Base-by-base conservation (phyloP, 345 rosid species). In the Lepidium sativum region DNA sequence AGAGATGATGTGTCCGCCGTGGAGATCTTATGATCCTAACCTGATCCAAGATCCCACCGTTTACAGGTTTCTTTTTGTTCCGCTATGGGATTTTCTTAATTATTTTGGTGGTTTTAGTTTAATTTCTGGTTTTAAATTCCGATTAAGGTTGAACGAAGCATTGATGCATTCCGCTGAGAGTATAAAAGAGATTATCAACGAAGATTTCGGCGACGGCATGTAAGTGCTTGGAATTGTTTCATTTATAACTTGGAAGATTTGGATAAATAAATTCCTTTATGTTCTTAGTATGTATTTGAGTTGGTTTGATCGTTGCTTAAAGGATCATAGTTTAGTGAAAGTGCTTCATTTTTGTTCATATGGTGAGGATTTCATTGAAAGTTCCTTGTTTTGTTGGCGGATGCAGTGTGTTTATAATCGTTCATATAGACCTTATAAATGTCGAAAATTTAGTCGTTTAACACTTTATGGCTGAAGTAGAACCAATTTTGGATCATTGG, bases 161-260 rank as follows among this genome's bases (percentile, higher is more conserved):
- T 86, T 89, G 64, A 92, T 92, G 98, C 98, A 92, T 80, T 92
- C 81, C 32, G 98, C 95, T 55, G 97, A 92, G 78, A 92, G 97
- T 78, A 84, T 92, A 50, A 89, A 92, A 82, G 97, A 89, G 41
- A 89, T 92, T 60, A 78, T 89, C 65, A 92, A 92, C 47, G 98
- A 92, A 73, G 97, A 92, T 60, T 89, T 85, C 50, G 98, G 96
- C 14, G 98, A 92, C 70, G 98, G 97, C 84, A 85, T 87, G 97
- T 87, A 65, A 78, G 96, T n/a, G 1, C 6, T 31, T 29, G 37
- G 41, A 17, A 15, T 62, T 15, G 8, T 5, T 23, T 27, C 13
- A 10, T 49, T 48, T 6, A 16, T 43, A 15, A 8, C 6, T 6
- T 18, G 12, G 23, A 44, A 9, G 50, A 15, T 15, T 25, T 42